Conservation (phyloP, 129 eudicot genomes). For the Centella asiatica region DNA sequence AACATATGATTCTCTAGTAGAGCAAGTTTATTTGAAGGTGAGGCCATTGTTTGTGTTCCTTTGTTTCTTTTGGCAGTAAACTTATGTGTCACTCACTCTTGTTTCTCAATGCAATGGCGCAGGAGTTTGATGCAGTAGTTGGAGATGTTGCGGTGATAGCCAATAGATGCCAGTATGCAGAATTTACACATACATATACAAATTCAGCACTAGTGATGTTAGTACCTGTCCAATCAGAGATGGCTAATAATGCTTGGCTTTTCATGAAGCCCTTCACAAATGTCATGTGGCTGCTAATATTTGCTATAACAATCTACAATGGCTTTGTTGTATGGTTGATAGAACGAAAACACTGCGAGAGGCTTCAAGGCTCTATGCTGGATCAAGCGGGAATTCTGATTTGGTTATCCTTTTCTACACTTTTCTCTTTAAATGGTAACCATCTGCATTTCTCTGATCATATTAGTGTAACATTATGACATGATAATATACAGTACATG, state of each 20-base stretch:
- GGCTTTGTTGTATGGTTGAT: constrained; percentile 48
- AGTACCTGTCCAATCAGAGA: constrained; percentile 18
- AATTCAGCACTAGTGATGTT: constrained; percentile 40
- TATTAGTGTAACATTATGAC: too few relatives aligned
- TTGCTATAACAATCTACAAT: constrained; percentile 21
- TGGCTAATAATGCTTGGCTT: constrained; percentile 24
- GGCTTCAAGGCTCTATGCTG: constrained; percentile 26
- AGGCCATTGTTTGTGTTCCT: not conserved
- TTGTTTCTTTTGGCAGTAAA: too few relatives aligned
- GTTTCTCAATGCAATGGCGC: not conserved
- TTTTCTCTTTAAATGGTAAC: constrained; percentile 44
- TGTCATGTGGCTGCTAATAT: constrained; percentile 36
- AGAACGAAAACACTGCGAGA: constrained; percentile 32
- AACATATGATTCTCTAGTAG: constrained; percentile 28
- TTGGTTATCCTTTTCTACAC: constrained; percentile 32
- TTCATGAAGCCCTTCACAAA: constrained; percentile 46
- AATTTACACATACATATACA: constrained; percentile 44
- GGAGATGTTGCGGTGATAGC: constrained; percentile 47
- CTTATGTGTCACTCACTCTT: not conserved
- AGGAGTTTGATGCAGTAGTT: constrained; percentile 41
- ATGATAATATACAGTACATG: too few relatives aligned
- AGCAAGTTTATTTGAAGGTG: constrained; percentile 35
- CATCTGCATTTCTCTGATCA: not conserved
- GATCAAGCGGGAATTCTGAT: constrained; percentile 28
- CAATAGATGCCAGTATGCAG: constrained; percentile 27